Percentiles rank a stretch among this genome's conserved stretches.
Evolutionary conservation across 306 rosid genomes (phyloP).

Genomic region (Boehmeria nivea): DNA sequence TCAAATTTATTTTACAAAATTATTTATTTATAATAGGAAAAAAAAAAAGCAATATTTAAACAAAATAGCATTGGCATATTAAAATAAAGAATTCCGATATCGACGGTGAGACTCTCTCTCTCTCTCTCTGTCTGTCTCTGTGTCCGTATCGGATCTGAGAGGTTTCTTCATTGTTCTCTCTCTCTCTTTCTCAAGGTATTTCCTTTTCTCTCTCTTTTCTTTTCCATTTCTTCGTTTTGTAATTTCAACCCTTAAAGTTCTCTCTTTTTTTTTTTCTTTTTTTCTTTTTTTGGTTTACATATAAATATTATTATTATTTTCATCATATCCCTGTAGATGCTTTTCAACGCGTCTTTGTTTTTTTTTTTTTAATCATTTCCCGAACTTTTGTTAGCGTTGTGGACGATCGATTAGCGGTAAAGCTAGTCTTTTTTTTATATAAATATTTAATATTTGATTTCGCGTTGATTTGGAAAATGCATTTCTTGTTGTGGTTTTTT

Average conservation of each 20-base stretch:
- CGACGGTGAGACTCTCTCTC: slow-evolving; percentile 14
- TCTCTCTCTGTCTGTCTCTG: slow-evolving; percentile 14
- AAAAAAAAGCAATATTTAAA: neutral
- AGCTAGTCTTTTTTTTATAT: too few species aligned
- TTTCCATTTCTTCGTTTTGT: neutral
- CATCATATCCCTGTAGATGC: slow-evolving; percentile 13
- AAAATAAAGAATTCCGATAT: slow-evolving; percentile 13
- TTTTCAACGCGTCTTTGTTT: slow-evolving; percentile 1
- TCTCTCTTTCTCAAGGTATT: slow-evolving; percentile 36
- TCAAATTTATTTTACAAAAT: neutral
- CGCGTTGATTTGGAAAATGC: too few species aligned
- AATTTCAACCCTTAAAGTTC: neutral
- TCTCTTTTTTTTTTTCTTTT: slow-evolving; percentile 22
- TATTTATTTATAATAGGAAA: neutral
- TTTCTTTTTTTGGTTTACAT: neutral
- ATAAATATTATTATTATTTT: neutral
- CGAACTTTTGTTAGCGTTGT: too few species aligned
- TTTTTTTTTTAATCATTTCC: neutral
- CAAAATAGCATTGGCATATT: too few species aligned
- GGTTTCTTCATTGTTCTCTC: slow-evolving; percentile 37
- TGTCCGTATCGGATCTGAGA: slow-evolving; percentile 54
- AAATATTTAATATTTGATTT: too few species aligned
- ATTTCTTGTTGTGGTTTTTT: too few species aligned
- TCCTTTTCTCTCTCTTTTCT: slow-evolving; percentile 9
- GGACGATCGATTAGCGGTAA: too few species aligned